phyloP scores from a whole-genome alignment of 1,284 basidiomycete genomes.

The Takashimella koratensis region DNA sequence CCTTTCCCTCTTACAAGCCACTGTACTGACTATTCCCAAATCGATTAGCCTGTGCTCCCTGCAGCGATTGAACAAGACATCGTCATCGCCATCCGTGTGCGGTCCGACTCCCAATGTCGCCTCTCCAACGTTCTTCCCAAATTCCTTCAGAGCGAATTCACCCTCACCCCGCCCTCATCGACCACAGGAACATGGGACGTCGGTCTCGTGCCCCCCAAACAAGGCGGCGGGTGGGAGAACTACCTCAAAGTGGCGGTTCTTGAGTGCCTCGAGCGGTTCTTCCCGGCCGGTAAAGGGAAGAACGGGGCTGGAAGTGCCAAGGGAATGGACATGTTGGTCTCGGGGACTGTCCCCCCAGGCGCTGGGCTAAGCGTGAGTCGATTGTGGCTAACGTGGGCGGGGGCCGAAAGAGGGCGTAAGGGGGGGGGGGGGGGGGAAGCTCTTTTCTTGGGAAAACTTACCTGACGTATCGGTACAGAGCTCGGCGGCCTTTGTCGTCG shows the following conservation, averaged over 20 bases:
- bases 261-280: constrained; percentile 28
- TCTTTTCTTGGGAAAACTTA: not conserved
- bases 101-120: constrained; percentile 5
- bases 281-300: constrained; percentile 45
- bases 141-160: constrained; percentile 57
- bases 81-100: constrained; percentile 65
- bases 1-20: constrained; percentile 37
- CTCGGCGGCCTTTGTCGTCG: constrained; percentile 74
- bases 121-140: constrained; percentile 60
- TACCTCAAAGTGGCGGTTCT: constrained; percentile 65
- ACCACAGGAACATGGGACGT: constrained; percentile 58
- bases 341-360: constrained; percentile 74
- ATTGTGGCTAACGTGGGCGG: not conserved
- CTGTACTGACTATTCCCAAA: not conserved
- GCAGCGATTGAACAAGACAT: constrained; percentile 81
- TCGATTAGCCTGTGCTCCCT: constrained; percentile 59
- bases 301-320: constrained; percentile 11
- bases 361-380: constrained; percentile 72
- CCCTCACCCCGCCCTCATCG: constrained; percentile 51
- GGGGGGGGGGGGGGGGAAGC: no score
- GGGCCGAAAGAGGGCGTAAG: not conserved
- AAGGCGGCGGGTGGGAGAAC: constrained; percentile 73
- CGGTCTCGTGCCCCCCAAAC: constrained; percentile 59
- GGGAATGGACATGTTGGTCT: constrained; percentile 71
- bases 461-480: constrained; percentile 16